Conservation (phyloP, 768 basidiomycete species). For the Leccinum rimulosum region DNA sequence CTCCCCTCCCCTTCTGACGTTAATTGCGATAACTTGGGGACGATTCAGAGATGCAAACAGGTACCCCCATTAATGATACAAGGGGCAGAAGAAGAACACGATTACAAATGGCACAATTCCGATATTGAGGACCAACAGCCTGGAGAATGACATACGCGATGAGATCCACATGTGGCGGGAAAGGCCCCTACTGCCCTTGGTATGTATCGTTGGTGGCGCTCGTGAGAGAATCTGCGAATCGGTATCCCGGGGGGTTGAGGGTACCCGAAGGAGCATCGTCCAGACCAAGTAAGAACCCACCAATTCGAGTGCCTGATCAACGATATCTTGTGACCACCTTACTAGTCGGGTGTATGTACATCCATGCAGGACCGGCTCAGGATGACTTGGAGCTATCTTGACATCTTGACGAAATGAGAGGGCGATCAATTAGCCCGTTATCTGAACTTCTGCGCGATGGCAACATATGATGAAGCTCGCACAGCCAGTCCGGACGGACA, state of each 20-base stretch:
- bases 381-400: background rate
- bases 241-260: slow-evolving; percentile 6
- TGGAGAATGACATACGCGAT: slow-evolving; percentile 7
- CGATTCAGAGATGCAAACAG: slow-evolving; percentile 7
- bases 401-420: background rate
- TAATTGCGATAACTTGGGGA: slow-evolving; percentile 18
- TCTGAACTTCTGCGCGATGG: background rate
- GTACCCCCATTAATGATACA: background rate
- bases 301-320: slow-evolving; percentile 18
- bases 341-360: slow-evolving; percentile 2
- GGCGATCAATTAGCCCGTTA: background rate
- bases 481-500: background rate
- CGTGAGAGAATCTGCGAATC: slow-evolving; percentile 29
- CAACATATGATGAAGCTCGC: background rate
- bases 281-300: slow-evolving; percentile 6
- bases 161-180: slow-evolving; percentile 2
- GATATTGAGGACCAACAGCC: slow-evolving; percentile 15
- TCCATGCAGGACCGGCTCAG: background rate
- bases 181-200: slow-evolving; percentile 1
- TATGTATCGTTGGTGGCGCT: background rate
- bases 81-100: slow-evolving; percentile 4
- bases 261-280: slow-evolving; percentile 9
- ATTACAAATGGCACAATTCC: slow-evolving; percentile 14
- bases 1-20: slow-evolving; percentile 12
- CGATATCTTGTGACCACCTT: slow-evolving; percentile 19